Percentiles rank a stretch among this genome's conserved stretches.
phyloP scores from a whole-genome alignment of 2,329 filamentous ascomycete genomes.

The Davidsoniella virescens region DNA sequence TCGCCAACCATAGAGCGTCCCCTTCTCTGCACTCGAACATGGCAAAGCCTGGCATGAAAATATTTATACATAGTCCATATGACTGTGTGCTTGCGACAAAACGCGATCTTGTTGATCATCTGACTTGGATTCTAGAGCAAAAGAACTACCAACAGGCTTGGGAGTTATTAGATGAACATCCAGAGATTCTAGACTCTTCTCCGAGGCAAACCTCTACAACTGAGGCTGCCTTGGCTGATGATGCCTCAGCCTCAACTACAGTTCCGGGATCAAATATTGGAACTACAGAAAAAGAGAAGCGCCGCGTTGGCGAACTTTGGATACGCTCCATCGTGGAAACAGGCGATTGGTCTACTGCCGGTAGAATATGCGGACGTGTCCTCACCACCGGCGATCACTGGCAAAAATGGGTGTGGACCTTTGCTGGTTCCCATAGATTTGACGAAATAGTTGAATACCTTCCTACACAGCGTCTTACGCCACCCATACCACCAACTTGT shows the following conservation, averaged over 20 bases:
- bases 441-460: conserved; percentile 81
- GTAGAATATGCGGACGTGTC: conserved; percentile 66
- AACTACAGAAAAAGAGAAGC: conserved; percentile 69
- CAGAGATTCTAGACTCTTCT: conserved; percentile 44
- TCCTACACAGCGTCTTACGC: conserved; percentile 58
- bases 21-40: conserved; percentile 35
- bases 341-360: conserved; percentile 62
- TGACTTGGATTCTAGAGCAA: conserved; percentile 71
- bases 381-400: conserved; percentile 64
- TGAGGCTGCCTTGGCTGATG: conserved; percentile 35
- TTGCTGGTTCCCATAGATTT: conserved; percentile 70
- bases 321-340: conserved; percentile 66
- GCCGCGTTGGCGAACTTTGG: conserved; percentile 84
- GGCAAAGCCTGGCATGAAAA: conserved; percentile 43
- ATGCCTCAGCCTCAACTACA: conserved; percentile 32
- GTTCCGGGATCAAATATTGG: conserved; percentile 16
- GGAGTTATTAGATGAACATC: conserved; percentile 77
- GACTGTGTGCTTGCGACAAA: conserved; percentile 90
- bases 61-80: conserved; percentile 92
- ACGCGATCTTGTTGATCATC: conserved; percentile 69
- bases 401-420: conserved; percentile 93
- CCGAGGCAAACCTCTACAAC: conserved; percentile 28
- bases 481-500: conserved; percentile 62
- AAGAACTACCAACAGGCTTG: conserved; percentile 73
- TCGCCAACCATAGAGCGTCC: conserved; percentile 17